Evolutionary conservation across 169 alveolate species (phyloP), one percentile per base, ranked within the genome.

Genomic region (Plasmodium gonderi): DNA sequence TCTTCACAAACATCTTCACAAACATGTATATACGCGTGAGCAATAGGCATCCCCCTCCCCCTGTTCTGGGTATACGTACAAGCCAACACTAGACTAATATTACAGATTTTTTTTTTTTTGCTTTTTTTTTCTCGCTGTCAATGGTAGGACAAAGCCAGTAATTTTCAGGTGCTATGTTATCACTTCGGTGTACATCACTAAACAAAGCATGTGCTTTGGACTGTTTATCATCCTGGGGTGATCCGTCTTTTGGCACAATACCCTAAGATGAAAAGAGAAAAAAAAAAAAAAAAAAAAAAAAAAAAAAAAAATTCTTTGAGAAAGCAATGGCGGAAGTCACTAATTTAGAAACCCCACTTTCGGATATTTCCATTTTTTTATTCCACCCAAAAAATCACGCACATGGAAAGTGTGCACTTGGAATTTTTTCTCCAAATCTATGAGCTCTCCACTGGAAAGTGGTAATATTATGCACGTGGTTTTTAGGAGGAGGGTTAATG

Each of bases 81-180:
- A n/a, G 26, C 3, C 6, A 60, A 42, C 65, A 14, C 33, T 26
- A 20, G 5, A 14, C 26, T n/a, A 36, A 40, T n/a, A 36, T 64
- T 69, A 20, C 29, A 45, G 31, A 69, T 44, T 67, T 68, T 40
- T 20, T 68, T 47, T 36, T 72, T 36, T 74, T n/a, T n/a, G n/a
- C n/a, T n/a, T 85, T 75, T 69, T 75, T 33, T 31, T 54, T 54
- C 26, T 85, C 87, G 33, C 92, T 85, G 26, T 85, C 92, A 54
- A 74, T 49, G 26, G 87, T 85, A 42, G 92, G 92, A 65, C 92
- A 85, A 20, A 85, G 31, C 92, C 92, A 85, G 42, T 85, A 85
- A 20, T 85, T 85, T 11, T 85, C 92, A 8, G 92, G 92, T 20
- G 92, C 92, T 75, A 85, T 85, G 79, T 85, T 85, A 45, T 85